Conservation (phyloP, 2,329 filamentous ascomycete species). For the Leptosphaerulina australis region DNA sequence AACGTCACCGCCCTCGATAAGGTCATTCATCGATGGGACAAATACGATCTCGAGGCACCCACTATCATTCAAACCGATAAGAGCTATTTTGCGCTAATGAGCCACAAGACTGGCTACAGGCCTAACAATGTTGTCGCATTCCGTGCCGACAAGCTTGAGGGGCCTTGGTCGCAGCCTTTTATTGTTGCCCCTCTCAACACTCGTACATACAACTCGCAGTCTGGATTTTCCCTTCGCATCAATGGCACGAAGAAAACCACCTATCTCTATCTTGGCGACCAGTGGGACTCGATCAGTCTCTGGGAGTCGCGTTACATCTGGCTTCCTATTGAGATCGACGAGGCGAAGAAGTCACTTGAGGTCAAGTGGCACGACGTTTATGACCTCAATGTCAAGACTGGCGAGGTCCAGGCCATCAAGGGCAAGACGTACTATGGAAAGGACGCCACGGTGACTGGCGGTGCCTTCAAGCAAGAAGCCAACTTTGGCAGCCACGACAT, state of each 20-base stretch:
- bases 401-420: slow-evolving; percentile 54
- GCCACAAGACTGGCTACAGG: slow-evolving; percentile 68
- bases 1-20: slow-evolving; percentile 59
- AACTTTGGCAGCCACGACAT: slow-evolving; percentile 56
- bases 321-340: slow-evolving; percentile 61
- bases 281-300: slow-evolving; percentile 62
- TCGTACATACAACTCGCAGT: slow-evolving; percentile 60
- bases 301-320: slow-evolving; percentile 65
- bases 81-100: slow-evolving; percentile 67
- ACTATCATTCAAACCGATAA: slow-evolving; percentile 65
- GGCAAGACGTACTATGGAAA: slow-evolving; percentile 57
- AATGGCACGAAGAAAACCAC: slow-evolving; percentile 58
- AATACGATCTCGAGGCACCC: slow-evolving; percentile 66
- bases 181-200: slow-evolving; percentile 60
- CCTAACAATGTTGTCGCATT: slow-evolving; percentile 66
- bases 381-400: slow-evolving; percentile 60
- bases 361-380: slow-evolving; percentile 63
- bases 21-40: slow-evolving; percentile 62
- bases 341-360: slow-evolving; percentile 57
- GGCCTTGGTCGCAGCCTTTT: slow-evolving; percentile 62
- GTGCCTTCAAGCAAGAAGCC: slow-evolving; percentile 63
- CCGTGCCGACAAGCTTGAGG: slow-evolving; percentile 57
- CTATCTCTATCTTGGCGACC: slow-evolving; percentile 59
- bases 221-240: slow-evolving; percentile 58
- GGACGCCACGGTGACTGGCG: slow-evolving; percentile 54